Conservation (phyloP, 2,329 filamentous ascomycete species). For the Calonectria pseudoreteaudii region DNA sequence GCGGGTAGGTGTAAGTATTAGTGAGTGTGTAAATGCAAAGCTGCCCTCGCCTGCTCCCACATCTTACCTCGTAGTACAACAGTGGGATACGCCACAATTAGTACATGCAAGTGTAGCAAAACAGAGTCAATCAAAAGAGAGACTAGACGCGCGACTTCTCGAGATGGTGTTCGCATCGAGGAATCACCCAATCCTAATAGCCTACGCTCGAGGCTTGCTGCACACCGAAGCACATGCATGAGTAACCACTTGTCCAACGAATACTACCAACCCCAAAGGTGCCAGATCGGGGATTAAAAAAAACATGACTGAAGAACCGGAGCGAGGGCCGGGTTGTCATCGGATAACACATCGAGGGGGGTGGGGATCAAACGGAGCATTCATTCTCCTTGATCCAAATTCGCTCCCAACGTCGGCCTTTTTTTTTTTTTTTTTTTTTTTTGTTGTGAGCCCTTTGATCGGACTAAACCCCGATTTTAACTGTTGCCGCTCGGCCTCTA, state of each 20-base stretch:
- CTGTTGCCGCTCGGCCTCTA: constrained; percentile 2
- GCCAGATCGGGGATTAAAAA: background rate
- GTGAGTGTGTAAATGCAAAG: background rate
- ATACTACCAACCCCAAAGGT: background rate
- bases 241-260: background rate
- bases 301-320: background rate
- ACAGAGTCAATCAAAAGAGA: background rate
- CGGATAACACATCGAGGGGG: constrained; percentile 4
- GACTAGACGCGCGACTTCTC: background rate
- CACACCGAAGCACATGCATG: background rate
- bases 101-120: background rate
- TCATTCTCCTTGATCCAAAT: background rate
- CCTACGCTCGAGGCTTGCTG: background rate
- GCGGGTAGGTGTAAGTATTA: background rate
- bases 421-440: background rate
- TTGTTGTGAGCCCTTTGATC: constrained; percentile 7
- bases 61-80: background rate
- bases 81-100: background rate
- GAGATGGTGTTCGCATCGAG: background rate
- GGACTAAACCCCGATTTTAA: constrained; percentile 17
- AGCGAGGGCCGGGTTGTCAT: constrained; percentile 3
- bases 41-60: background rate
- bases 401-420: background rate
- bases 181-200: background rate
- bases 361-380: background rate